Conservation (phyloP, 2,329 filamentous ascomycete genomes). For the Claviceps maximensis region DNA sequence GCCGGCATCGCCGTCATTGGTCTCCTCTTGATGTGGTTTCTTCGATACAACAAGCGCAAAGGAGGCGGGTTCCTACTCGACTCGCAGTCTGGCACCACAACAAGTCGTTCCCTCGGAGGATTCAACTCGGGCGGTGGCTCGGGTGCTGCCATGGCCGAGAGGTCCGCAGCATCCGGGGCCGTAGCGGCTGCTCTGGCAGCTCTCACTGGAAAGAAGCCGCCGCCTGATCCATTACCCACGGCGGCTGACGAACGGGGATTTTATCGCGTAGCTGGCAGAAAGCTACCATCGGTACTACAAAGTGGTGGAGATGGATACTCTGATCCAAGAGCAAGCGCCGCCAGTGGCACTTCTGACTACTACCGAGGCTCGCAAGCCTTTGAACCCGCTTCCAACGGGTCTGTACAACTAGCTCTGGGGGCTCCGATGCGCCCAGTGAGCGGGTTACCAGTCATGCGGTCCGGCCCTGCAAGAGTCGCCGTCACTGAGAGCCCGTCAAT, state of each 20-base stretch:
- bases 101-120: conserved; percentile 3
- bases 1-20: conserved; percentile 45
- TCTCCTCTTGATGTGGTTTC: conserved; percentile 37
- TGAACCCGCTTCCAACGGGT: conserved; percentile 19
- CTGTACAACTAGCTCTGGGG: conserved; percentile 36
- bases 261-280: conserved; percentile 51
- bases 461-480: conserved; percentile 52
- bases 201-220: conserved; percentile 27
- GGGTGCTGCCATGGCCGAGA: conserved; percentile 31
- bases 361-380: conserved; percentile 40
- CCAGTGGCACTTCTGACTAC: conserved; percentile 38
- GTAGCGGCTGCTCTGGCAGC: conserved; percentile 36
- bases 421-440: conserved; percentile 47
- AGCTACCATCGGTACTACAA: conserved; percentile 49
- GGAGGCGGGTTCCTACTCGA: conserved; percentile 30
- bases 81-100: conserved; percentile 17
- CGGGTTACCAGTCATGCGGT: conserved; percentile 45
- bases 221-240: conserved; percentile 19
- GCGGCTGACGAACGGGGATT: conserved; percentile 41
- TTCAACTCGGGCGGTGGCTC: conserved; percentile 14
- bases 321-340: conserved; percentile 30
- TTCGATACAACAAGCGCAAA: conserved; percentile 42
- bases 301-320: conserved; percentile 51
- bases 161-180: conserved; percentile 21
- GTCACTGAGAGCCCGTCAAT: conserved; percentile 41